A percentile compares a stretch with the other conserved stretches of the same genome.
phyloP scores from a whole-genome alignment of 1,139 yeast species.

The Candida frijolesensis region DNA sequence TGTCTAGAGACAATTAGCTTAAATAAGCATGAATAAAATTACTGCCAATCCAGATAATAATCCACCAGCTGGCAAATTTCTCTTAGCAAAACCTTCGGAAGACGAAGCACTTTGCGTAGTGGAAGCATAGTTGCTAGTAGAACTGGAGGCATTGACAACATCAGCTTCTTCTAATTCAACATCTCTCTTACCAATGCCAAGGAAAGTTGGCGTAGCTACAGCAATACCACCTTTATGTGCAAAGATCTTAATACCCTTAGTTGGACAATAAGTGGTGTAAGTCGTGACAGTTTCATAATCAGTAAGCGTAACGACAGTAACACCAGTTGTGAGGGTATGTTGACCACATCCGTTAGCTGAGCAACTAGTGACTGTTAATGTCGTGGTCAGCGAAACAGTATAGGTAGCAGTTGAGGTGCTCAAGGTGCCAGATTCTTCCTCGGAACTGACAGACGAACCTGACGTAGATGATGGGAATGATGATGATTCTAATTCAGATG shows the following conservation, averaged over 20 bases:
- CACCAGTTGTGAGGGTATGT: constrained; percentile 8
- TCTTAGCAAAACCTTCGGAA: neutral
- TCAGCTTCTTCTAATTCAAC: neutral
- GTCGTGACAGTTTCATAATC: constrained; percentile 6
- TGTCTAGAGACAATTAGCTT: neutral
- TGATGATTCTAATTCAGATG: neutral
- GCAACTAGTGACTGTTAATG: constrained; percentile 7
- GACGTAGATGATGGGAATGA: neutral
- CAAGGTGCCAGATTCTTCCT: neutral
- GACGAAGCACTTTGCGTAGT: neutral
- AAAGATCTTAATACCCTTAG: constrained; percentile 1
- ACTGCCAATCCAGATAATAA: constrained; percentile 1
- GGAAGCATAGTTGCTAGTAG: neutral
- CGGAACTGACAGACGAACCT: neutral
- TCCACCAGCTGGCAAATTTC: constrained; percentile 2
- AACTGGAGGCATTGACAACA: neutral
- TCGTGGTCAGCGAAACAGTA: constrained; percentile 6
- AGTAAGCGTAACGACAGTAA: constrained; percentile 8
- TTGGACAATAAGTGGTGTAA: constrained; percentile 13
- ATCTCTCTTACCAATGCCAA: neutral
- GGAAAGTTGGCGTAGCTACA: constrained; percentile 1
- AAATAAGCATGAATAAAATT: neutral
- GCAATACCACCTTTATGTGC: neutral
- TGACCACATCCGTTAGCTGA: constrained; percentile 4
- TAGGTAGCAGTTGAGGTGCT: constrained; percentile 2